Evolutionary conservation across 1,139 yeast species (phyloP), one percentile per base, ranked within the genome.

Genomic region (Oligophagozyma castellii): DNA sequence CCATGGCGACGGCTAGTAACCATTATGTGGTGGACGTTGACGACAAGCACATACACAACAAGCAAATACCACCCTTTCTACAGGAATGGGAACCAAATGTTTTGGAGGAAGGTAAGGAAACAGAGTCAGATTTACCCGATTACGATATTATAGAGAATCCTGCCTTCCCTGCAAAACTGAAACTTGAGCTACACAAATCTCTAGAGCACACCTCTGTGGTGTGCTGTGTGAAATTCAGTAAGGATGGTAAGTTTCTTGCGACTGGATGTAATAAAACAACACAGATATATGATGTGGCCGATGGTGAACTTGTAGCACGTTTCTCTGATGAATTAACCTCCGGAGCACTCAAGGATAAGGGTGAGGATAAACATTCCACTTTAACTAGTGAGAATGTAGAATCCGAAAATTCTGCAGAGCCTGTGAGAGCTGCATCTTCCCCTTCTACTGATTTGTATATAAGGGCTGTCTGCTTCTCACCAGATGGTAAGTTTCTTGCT

Each of bases 241-340:
- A 74, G 42, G 94, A 84, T 55, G 96, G 96, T 39, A 80, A 81
- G 57, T 81, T 70, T 52, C 68, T 89, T 44, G 98, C 98, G 14
- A 89, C 98, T 15, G 98, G 98, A 25, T 86, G 96, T 62, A 89
- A 89, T 61, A 83, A 89, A 52, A 73, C 93, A 24, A 93, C 96
- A 7, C 95, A 84, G 56, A 94, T 89, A 36, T 89, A 77, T 58
- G 80, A 79, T 43, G 95, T 86, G 26, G 78, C 79, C 47, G 80
- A 94, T 18, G 98, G 98, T 42, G 92, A 81, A 48, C 65, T 83
- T 40, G 73, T 84, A 36, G 93, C 95, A 33, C 73, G 77, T 47
- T 68, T 89, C 43, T 75, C 80, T 42, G 96, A 89, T 55, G 10
- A 10, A 7, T 18, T 10, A 6, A 14, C 16, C 3, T 14, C 27